A percentile compares a stretch with the other conserved stretches of the same genome.
These are phyloP conservation scores for Diutina ranongensis DNA, from an alignment of 1,139 yeast genomes.

Conservation along the genomic window DNA sequence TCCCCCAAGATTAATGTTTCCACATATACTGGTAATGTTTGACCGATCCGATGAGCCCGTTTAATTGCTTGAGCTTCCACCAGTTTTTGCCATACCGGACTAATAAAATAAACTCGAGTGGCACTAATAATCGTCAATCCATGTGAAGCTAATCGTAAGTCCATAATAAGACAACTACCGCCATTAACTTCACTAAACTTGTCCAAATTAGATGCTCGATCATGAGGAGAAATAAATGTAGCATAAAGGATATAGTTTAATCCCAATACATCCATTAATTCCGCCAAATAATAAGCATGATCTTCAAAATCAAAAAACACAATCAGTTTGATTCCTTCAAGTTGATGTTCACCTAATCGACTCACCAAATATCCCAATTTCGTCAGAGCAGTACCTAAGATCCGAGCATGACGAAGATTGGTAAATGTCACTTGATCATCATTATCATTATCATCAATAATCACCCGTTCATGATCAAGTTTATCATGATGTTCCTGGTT, in stretches of 20 bases:
- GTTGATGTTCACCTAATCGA: conserved; percentile 40
- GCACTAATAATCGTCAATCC: conserved; percentile 62
- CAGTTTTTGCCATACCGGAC: conserved; percentile 61
- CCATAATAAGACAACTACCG: conserved; percentile 52
- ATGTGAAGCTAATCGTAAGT: conserved; percentile 54
- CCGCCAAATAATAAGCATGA: conserved; percentile 56
- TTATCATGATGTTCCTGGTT: not conserved
- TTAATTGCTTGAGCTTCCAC: conserved; percentile 66
- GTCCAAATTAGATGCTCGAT: conserved; percentile 42
- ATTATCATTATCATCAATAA: not conserved
- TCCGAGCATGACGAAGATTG: conserved; percentile 20
- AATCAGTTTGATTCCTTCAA: conserved; percentile 36
- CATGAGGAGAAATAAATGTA: conserved; percentile 38
- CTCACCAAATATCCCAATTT: conserved; percentile 50
- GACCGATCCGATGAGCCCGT: conserved; percentile 67
- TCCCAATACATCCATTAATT: conserved; percentile 50
- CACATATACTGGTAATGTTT: conserved; percentile 42
- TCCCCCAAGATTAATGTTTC: conserved; percentile 52
- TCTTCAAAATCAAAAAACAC: conserved; percentile 66
- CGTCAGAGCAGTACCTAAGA: conserved; percentile 49
- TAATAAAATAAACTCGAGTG: conserved; percentile 54
- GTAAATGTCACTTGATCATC: not conserved
- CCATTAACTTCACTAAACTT: conserved; percentile 32
- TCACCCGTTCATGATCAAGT: not conserved
- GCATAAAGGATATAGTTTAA: conserved; percentile 53